Percentiles rank a stretch among this genome's conserved stretches.
Evolutionary conservation across 805 yeast species (phyloP).

Genomic region (Priceomyces medius): DNA sequence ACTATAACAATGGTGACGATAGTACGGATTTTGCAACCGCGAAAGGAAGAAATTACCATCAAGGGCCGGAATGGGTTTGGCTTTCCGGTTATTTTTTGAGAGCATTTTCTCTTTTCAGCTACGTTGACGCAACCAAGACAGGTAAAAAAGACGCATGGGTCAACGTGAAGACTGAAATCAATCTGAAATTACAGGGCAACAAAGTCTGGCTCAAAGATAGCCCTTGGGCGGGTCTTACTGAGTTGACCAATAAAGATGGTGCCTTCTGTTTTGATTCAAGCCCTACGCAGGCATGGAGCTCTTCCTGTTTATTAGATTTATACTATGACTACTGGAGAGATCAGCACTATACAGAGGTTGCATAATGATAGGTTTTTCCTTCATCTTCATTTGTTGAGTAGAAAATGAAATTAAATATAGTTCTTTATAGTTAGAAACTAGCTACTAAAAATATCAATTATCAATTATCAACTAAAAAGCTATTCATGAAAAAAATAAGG

Average conservation of each 20-base stretch:
- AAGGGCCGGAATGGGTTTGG: constrained; percentile 99
- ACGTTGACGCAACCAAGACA: constrained; percentile 30
- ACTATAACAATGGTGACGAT: constrained; percentile 79
- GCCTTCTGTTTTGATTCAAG: constrained; percentile 79
- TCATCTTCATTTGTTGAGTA: too few species aligned
- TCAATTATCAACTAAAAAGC: too few species aligned
- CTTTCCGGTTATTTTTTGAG: constrained; percentile 81
- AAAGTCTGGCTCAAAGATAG: constrained; percentile 69
- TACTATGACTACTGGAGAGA: constrained; percentile 58
- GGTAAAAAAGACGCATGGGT: constrained; percentile 40
- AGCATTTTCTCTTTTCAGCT: constrained; percentile 62
- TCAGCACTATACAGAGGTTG: constrained; percentile 2
- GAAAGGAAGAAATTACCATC: constrained; percentile 95
- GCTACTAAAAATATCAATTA: too few species aligned
- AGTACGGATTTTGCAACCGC: constrained; percentile 86
- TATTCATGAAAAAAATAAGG: too few species aligned
- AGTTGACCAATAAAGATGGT: constrained; percentile 87
- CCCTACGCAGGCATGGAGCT: constrained; percentile 97
- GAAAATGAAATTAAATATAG: too few species aligned
- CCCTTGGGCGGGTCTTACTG: constrained; percentile 93
- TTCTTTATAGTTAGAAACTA: too few species aligned
- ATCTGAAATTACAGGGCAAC: constrained; percentile 61
- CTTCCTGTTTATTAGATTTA: constrained; percentile 80
- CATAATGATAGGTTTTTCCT: too few species aligned
- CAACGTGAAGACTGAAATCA: constrained; percentile 57